These are phyloP conservation scores for Plantago coronopus DNA, from an alignment of 305 asterid genomes.

Conservation along the genomic window DNA sequence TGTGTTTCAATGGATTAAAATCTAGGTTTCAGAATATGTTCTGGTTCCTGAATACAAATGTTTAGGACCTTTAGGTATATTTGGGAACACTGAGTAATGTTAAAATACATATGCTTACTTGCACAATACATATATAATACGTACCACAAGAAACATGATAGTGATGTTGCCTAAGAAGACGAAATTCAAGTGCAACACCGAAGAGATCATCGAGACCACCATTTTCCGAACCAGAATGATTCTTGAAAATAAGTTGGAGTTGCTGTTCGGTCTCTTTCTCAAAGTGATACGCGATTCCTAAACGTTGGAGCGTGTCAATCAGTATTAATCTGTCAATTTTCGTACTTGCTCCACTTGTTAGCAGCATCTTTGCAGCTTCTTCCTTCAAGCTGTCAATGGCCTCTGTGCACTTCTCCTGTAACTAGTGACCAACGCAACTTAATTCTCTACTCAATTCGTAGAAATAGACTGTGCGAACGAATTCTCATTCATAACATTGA, in stretches of 20 bases:
- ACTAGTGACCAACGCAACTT: no score
- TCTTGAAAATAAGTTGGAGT: background rate
- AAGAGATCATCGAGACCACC: background rate
- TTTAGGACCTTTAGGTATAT: no score
- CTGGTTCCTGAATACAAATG: no score
- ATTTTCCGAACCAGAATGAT: background rate
- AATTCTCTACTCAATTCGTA: no score
- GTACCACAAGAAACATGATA: conserved; percentile 12
- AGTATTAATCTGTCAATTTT: background rate
- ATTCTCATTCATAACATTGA: no score
- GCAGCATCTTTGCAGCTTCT: conserved; percentile 8
- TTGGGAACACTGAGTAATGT: no score
- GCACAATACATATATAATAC: no score
- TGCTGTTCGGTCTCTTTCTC: conserved; percentile 3
- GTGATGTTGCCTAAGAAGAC: conserved; percentile 8
- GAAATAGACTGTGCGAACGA: no score
- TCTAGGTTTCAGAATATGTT: no score
- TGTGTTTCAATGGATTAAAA: background rate
- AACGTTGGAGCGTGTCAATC: conserved; percentile 12
- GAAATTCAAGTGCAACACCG: conserved; percentile 8
- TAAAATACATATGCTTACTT: no score
- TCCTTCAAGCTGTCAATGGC: background rate
- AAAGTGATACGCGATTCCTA: conserved; percentile 13
- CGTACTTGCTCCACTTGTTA: background rate
- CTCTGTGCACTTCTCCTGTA: conserved; percentile 1